Base-by-base conservation (phyloP, 352 stramenopile species). In the Phytophthora pinifolia region DNA sequence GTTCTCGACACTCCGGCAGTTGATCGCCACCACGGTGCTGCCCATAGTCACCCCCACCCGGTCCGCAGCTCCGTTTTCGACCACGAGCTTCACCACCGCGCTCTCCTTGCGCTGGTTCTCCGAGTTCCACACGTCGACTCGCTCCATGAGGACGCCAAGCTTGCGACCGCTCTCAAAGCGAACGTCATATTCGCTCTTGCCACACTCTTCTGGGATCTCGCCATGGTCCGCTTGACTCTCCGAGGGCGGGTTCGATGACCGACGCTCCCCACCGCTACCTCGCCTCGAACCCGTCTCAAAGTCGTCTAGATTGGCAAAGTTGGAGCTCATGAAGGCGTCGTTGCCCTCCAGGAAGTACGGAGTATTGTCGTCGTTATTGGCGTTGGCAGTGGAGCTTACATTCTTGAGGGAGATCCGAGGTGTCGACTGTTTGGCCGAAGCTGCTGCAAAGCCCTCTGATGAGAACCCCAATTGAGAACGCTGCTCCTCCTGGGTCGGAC, bases 131-230 rank as follows among this genome's bases (percentile, higher is more conserved):
- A 85, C 62, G 45, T 91, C 80, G 3, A 91, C 78, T 27, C 81
- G 74, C 54, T 93, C 83, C 80, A 91, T 89, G 22, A 93, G 62
- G 34, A 93, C 83, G n/a, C 83, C 80, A 12, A 91, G 68, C 55
- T 93, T 93, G 10, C 73, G 70, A 9, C 83, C 83, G 31, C 57
- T 81, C 53, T 91, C 83, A 38, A 93, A 93, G 10, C 67, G 78
- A 46, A 88, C 79, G 37, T 93, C 81, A 46, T 89, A 91, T 59
- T 93, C 83, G 51, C 83, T 64, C 9, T 62, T 49, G 6, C 54
- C 70, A 20, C 78, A 86, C 54, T 79, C 70, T 12, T 59, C 54
- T 3, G 42, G 17, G 3, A 82, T 51, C 2, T 75, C 70, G 0
- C 50, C 38, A 15, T 63, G 47, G 2, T 53, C 43, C 2, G 44